Evolutionary conservation across 1,139 yeast genomes (phyloP).

Genomic region (Kodamaea plutei): DNA sequence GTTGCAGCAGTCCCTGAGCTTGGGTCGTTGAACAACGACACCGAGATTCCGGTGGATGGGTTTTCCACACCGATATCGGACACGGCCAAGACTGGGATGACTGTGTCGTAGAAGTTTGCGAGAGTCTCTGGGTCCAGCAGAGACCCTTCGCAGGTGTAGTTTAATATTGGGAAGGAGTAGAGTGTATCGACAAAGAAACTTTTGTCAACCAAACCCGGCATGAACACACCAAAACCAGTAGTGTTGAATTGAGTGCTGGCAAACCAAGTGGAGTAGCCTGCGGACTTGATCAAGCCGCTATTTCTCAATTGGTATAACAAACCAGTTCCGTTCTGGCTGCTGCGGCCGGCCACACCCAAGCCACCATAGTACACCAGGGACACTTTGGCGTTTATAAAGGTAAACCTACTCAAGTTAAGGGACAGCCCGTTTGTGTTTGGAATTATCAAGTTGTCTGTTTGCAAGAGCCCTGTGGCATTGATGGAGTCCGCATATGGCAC

Average conservation of each 20-base stretch:
- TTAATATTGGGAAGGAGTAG: conserved; percentile 45
- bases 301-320: conserved; percentile 35
- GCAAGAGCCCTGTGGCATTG: conserved; percentile 24
- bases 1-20: conserved; percentile 2
- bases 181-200: conserved; percentile 43
- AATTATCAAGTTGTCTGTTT: conserved; percentile 22
- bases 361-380: conserved; percentile 29
- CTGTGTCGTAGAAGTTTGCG: conserved; percentile 15
- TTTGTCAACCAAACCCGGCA: conserved; percentile 60
- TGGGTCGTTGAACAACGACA: conserved; percentile 30
- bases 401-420: conserved; percentile 19
- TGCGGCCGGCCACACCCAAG: conserved; percentile 52
- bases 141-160: conserved; percentile 25
- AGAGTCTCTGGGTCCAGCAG: conserved; percentile 20
- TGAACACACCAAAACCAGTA: conserved; percentile 33
- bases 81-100: conserved; percentile 55
- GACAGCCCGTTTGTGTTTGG: conserved; percentile 12
- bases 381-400: conserved; percentile 25
- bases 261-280: conserved; percentile 57
- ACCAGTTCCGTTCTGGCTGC: conserved; percentile 26
- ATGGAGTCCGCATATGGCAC: conserved; percentile 29
- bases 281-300: conserved; percentile 33
- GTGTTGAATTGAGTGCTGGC: conserved; percentile 15
- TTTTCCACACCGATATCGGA: conserved; percentile 50
- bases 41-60: conserved; percentile 29